phyloP scores from a whole-genome alignment of 176 grass and related monocot genomes.

The Carex parvula region DNA sequence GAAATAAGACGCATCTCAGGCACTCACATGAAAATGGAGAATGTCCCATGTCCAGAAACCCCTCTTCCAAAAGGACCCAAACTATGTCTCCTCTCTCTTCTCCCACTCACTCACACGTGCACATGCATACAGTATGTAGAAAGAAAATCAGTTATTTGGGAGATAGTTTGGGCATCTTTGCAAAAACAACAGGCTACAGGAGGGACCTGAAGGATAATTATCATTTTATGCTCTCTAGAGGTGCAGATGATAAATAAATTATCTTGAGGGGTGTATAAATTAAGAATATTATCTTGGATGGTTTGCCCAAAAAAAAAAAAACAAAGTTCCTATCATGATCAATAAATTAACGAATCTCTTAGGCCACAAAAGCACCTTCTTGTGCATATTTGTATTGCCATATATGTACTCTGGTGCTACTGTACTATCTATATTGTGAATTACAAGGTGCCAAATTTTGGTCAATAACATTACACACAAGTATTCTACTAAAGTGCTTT shows the following conservation, averaged over 20 bases:
- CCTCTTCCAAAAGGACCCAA: neutral
- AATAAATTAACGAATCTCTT: neutral
- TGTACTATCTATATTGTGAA: neutral
- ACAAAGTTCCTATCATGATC: neutral
- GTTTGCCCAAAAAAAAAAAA: neutral
- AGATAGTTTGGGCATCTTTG: neutral
- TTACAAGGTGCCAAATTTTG: neutral
- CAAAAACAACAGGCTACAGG: neutral
- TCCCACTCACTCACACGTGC: neutral
- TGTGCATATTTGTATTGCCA: neutral
- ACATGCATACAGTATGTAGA: neutral
- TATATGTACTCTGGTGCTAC: neutral
- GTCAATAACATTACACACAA: neutral
- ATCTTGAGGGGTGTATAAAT: neutral
- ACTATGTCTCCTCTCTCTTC: constrained; percentile 8
- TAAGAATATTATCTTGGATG: neutral
- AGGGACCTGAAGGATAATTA: neutral
- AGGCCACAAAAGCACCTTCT: neutral
- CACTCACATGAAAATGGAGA: neutral
- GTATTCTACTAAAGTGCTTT: neutral
- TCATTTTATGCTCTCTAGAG: neutral
- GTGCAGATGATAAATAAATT: neutral
- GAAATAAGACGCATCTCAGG: neutral
- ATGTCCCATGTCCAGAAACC: neutral
- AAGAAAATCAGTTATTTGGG: neutral